Evolutionary conservation across 164 flowering plant species (phyloP).

Genomic region (Liquidambar formosana): DNA sequence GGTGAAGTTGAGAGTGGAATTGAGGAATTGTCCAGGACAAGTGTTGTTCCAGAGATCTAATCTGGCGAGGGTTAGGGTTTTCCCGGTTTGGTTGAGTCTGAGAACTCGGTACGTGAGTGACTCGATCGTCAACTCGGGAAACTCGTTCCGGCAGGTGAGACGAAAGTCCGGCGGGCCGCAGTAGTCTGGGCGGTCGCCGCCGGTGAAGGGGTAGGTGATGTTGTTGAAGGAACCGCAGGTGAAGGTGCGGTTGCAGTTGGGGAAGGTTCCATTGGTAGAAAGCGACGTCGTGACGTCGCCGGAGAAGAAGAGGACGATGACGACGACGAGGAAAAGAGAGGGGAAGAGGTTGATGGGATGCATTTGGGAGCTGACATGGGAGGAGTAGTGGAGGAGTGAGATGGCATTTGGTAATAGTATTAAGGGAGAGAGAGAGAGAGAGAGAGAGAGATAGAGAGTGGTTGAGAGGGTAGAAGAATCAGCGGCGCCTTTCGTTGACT

Average conservation of each 20-base stretch:
- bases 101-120: slow-evolving; percentile 34
- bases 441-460: not conserved
- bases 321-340: not conserved
- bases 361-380: not conserved
- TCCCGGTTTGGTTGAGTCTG: slow-evolving; percentile 12
- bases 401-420: slow-evolving; percentile 5
- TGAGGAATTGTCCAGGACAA: slow-evolving; percentile 21
- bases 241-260: slow-evolving; percentile 29
- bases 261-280: not conserved
- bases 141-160: slow-evolving; percentile 27
- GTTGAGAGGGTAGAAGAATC: not conserved
- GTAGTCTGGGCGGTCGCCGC: slow-evolving; percentile 31
- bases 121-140: slow-evolving; percentile 15
- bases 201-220: slow-evolving; percentile 45
- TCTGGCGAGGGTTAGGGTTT: slow-evolving; percentile 24
- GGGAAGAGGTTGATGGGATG: not conserved
- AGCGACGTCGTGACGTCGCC: not conserved
- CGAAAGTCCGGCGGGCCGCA: slow-evolving; percentile 43
- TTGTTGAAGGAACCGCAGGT: slow-evolving; percentile 32
- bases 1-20: slow-evolving; percentile 15
- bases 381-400: slow-evolving; percentile 1
- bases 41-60: slow-evolving; percentile 33
- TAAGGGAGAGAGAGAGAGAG: no score
- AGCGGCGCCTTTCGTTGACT: not conserved
- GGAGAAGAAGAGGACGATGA: slow-evolving; percentile 13